Evolutionary conservation across 2,329 filamentous ascomycete species (phyloP).

Genomic region (Tricladium varicosporioides): DNA sequence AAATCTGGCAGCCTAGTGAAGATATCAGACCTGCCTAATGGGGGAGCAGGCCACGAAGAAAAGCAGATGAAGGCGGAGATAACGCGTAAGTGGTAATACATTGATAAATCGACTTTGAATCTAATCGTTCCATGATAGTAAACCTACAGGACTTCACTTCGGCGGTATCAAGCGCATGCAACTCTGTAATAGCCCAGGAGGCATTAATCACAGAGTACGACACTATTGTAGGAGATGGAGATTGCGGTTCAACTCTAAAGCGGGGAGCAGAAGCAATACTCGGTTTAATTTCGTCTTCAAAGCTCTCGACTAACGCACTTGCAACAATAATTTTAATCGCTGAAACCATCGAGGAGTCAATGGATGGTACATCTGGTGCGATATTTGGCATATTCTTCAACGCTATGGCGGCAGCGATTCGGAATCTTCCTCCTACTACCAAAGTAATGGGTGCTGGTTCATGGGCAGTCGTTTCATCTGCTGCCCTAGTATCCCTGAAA

Average conservation of each 20-base stretch:
- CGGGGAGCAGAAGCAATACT: slow-evolving; percentile 5
- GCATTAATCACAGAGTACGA: slow-evolving; percentile 36
- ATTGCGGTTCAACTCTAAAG: slow-evolving; percentile 29
- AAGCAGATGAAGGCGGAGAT: no score
- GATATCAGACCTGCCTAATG: no score
- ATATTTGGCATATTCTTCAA: slow-evolving; percentile 40
- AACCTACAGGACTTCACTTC: background rate
- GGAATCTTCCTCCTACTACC: background rate
- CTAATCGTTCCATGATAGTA: background rate
- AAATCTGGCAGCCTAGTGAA: background rate
- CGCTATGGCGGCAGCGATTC: slow-evolving; percentile 53
- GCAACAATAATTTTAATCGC: slow-evolving; percentile 1
- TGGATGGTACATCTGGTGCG: slow-evolving; percentile 38
- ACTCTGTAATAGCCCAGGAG: slow-evolving; percentile 31
- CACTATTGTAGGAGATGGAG: slow-evolving; percentile 37
- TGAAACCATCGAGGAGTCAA: slow-evolving; percentile 30
- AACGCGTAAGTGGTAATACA: no score
- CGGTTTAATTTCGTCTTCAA: slow-evolving; percentile 11
- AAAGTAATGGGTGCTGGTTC: background rate
- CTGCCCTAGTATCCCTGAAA: slow-evolving; percentile 52
- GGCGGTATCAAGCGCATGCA: background rate
- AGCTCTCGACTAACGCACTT: slow-evolving; percentile 6
- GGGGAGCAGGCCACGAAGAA: no score
- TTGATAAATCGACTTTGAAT: no score
- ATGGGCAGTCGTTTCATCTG: slow-evolving; percentile 9